phyloP scores from a whole-genome alignment of 805 yeast species.

The Pichia cabralensis region DNA sequence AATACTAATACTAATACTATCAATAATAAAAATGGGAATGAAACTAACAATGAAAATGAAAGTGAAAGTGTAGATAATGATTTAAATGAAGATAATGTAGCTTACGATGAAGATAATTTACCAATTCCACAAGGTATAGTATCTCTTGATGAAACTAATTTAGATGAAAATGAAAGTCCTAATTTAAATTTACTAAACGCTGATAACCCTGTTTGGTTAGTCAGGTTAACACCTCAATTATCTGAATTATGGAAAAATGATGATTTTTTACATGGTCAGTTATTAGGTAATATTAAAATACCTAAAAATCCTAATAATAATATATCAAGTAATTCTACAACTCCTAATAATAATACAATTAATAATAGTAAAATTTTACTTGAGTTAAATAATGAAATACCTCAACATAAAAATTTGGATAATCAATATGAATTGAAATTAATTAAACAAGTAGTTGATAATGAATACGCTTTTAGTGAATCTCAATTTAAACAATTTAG shows the following conservation, averaged over 20 bases:
- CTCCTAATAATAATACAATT: not conserved
- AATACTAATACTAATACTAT: too few species aligned
- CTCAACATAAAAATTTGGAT: constrained; percentile 53
- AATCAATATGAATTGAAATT: constrained; percentile 74
- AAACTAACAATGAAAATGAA: too few species aligned
- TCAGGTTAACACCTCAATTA: constrained; percentile 78
- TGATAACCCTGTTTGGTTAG: constrained; percentile 80
- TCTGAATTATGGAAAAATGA: constrained; percentile 72
- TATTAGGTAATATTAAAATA: constrained; percentile 72
- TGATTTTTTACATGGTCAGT: constrained; percentile 56
- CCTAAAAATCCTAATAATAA: constrained; percentile 29
- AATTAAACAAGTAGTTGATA: constrained; percentile 70
- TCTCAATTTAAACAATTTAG: constrained; percentile 60
- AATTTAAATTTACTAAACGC: constrained; percentile 62
- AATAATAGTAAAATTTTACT: constrained; percentile 37
- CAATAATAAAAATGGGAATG: too few species aligned
- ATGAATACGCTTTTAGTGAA: constrained; percentile 83
- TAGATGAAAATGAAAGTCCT: constrained; percentile 50
- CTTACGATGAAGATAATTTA: constrained; percentile 23
- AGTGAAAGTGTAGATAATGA: too few species aligned
- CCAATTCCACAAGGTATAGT: constrained; percentile 28
- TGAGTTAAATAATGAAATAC: constrained; percentile 40
- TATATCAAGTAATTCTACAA: constrained; percentile 4
- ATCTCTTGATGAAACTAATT: constrained; percentile 25
- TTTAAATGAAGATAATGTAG: constrained; percentile 14